Percentiles rank a stretch among this genome's conserved stretches.
Evolutionary conservation across 805 yeast genomes (phyloP).

Genomic region (Phaffomyces antillensis): DNA sequence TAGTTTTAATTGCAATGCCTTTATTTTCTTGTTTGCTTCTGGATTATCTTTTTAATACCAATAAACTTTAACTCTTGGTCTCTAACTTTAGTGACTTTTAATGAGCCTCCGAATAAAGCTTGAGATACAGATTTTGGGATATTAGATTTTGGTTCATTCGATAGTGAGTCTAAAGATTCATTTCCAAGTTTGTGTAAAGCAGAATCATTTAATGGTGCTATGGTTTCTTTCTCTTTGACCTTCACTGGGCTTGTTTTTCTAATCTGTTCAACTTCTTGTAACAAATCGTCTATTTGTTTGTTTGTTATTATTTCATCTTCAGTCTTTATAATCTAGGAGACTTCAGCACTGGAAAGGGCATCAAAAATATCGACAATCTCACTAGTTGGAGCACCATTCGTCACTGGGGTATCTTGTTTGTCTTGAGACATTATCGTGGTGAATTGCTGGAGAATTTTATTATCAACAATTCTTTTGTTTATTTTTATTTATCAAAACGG

Average conservation of each 20-base stretch:
- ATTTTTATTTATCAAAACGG: too few relatives aligned
- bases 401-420: background rate
- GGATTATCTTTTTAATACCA: conserved; percentile 17
- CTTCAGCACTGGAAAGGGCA: background rate
- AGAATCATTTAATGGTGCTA: background rate
- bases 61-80: conserved; percentile 22
- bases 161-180: conserved; percentile 7
- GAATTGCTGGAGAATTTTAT: too few relatives aligned
- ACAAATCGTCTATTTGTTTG: conserved; percentile 22
- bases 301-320: conserved; percentile 13
- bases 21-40: conserved; percentile 14
- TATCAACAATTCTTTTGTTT: too few relatives aligned
- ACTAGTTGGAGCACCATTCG: background rate
- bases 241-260: conserved; percentile 16
- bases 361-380: background rate
- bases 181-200: conserved; percentile 5
- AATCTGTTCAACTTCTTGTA: conserved; percentile 21
- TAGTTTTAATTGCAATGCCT: conserved; percentile 26
- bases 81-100: conserved; percentile 23
- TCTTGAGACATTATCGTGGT: too few relatives aligned
- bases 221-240: background rate
- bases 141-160: background rate
- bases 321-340: conserved; percentile 1
- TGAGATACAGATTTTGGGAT: conserved; percentile 25
- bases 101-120: conserved; percentile 17